A percentile compares a stretch with the other conserved stretches of the same genome.
Evolutionary conservation across 208 protist species (phyloP).

Genomic region (Wallacemonas sp.): DNA sequence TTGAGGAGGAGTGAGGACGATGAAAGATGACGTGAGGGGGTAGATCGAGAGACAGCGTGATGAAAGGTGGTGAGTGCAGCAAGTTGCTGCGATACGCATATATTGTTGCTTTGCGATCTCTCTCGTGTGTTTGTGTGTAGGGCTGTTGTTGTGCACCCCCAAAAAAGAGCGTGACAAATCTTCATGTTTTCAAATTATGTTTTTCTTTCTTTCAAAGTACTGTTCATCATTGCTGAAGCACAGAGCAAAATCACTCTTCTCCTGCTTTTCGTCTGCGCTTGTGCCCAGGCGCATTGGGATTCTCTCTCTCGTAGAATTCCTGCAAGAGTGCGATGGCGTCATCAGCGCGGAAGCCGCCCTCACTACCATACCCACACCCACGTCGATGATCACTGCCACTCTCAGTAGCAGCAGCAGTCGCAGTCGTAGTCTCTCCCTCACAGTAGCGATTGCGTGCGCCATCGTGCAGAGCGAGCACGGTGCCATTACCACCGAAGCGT

Average conservation of each 20-base stretch:
- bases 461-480: slow-evolving; percentile 74
- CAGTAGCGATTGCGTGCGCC: not conserved
- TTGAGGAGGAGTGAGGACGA: too few species aligned
- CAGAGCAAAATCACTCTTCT: not conserved
- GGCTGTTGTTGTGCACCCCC: too few species aligned
- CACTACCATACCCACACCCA: slow-evolving; percentile 50
- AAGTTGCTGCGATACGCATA: too few species aligned
- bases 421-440: not conserved
- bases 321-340: slow-evolving; percentile 76
- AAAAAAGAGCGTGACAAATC: too few species aligned
- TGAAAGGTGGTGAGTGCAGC: too few species aligned
- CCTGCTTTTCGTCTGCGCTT: slow-evolving; percentile 31
- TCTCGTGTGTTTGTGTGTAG: too few species aligned
- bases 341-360: slow-evolving; percentile 56
- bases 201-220: too few species aligned
- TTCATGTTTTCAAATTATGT: too few species aligned
- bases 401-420: not conserved
- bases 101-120: too few species aligned
- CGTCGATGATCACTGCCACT: not conserved
- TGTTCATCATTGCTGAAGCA: too few species aligned
- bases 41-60: too few species aligned
- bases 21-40: too few species aligned
- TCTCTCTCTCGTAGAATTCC: slow-evolving; percentile 82
- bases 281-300: slow-evolving; percentile 65
- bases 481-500: slow-evolving; percentile 95